Percentiles rank a stretch among this genome's conserved stretches.
These are phyloP conservation scores for Stygiomarasmius scandens DNA, from an alignment of 1,284 basidiomycete genomes.

Conservation along the genomic window DNA sequence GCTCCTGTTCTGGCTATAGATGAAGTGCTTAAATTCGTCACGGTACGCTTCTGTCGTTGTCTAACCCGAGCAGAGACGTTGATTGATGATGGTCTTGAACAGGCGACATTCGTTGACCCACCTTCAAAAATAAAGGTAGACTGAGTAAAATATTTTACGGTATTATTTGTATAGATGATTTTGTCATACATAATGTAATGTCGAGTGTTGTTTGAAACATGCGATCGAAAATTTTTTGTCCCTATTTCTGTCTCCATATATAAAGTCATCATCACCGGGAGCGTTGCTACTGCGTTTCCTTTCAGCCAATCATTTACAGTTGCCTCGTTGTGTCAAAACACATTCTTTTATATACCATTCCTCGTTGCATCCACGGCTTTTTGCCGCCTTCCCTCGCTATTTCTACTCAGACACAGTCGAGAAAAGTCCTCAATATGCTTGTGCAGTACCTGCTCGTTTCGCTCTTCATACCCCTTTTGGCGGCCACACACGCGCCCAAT, in stretches of 20 bases:
- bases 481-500: slow-evolving; percentile 1
- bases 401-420: background rate
- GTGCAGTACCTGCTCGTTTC: slow-evolving; percentile 4
- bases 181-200: background rate
- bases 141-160: slow-evolving; percentile 16
- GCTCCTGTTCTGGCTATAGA: slow-evolving; percentile 90
- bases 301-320: no score
- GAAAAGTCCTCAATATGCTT: background rate
- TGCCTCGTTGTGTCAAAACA: background rate
- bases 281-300: no score
- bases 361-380: slow-evolving; percentile 7
- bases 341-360: background rate
- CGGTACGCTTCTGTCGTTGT: slow-evolving; percentile 48
- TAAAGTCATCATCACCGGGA: no score
- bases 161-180: background rate
- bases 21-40: slow-evolving; percentile 87
- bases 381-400: slow-evolving; percentile 5
- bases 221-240: background rate
- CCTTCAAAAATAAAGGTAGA: slow-evolving; percentile 51
- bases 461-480: background rate
- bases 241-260: background rate
- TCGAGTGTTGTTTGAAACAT: background rate
- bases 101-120: slow-evolving; percentile 49
- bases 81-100: slow-evolving; percentile 7
- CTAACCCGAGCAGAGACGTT: slow-evolving; percentile 9